Evolutionary conservation across 2,329 filamentous ascomycete species (phyloP).

Genomic region (Trichoderma cornu-damae): DNA sequence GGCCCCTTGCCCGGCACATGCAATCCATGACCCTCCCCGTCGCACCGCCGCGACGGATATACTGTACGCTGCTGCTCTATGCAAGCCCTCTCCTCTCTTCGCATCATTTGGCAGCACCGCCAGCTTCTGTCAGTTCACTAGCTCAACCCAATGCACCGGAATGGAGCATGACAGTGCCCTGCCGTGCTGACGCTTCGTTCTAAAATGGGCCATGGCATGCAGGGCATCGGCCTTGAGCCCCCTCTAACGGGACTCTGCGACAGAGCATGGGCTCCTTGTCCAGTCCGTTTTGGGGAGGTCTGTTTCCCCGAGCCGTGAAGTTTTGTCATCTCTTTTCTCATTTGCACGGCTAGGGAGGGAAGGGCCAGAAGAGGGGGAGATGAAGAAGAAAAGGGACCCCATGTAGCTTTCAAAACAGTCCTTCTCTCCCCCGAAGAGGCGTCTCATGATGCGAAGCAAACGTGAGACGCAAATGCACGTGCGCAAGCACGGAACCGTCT

Average conservation of each 20-base stretch:
- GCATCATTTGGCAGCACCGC: conserved; percentile 7
- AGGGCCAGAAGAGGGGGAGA: neutral
- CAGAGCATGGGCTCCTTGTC: neutral
- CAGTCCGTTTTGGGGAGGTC: neutral
- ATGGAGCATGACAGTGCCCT: conserved; percentile 7
- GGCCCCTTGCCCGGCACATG: conserved; percentile 9
- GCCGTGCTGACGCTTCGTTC: conserved; percentile 4
- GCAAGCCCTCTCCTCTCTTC: neutral
- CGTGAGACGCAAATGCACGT: conserved; percentile 11
- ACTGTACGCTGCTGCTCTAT: neutral
- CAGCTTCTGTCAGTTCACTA: conserved; percentile 8
- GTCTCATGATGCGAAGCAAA: conserved; percentile 13
- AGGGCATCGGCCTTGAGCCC: conserved; percentile 1
- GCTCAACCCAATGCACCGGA: conserved; percentile 5
- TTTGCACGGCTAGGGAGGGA: neutral
- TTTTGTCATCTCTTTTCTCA: neutral
- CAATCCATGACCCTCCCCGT: neutral
- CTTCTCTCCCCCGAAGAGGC: neutral
- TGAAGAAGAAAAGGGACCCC: neutral
- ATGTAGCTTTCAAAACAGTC: neutral
- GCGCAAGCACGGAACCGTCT: neutral
- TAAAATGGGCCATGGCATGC: neutral
- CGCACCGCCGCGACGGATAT: conserved; percentile 7
- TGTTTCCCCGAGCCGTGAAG: neutral
- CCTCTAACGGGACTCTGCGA: conserved; percentile 3